Evolutionary conservation across 805 yeast species (phyloP), one percentile per base, ranked within the genome.

Genomic region (Candida morakotiae): DNA sequence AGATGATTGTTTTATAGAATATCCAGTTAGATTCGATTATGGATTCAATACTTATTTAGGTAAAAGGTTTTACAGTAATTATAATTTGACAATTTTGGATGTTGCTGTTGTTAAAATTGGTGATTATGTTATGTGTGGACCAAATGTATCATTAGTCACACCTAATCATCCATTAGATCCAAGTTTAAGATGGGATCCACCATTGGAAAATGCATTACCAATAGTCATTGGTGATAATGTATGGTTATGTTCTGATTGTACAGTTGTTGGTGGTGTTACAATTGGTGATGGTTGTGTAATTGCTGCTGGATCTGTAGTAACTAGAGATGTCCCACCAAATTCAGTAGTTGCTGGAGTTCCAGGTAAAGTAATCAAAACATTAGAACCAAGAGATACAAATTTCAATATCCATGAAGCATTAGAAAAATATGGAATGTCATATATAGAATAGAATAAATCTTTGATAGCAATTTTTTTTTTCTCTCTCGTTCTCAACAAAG

Each of bases 251-350:
- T 34, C 44, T 16, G 34, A 38, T 15, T 36, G 37, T 18, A 41
- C 43, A 1, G 39, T 43, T 6, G 34, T 43, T 18, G 43, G 43
- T 18, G 47, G 47, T 5, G 47, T 43, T n/a, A 43, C 47, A 17
- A 28, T 43, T 30, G 47, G 47, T n/a, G 38, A 34, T 19, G 72
- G 75, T 5, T 67, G 70, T 4, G 75, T 76, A 1, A 65, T 82
- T 28, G 87, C 81, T 3, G 83, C 87, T 3, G 85, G 84, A 3
- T 56, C 80, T 5, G 80, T 80, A 2, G 85, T 82, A 18, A 68
- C 71, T 9, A 73, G 62, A 39, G 74, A 70, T 40, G 67, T 81
- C 18, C 80, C 81, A 1, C 57, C 72, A 3, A 59, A 67, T 38
- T 61, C 71, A 0, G 70, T 79, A 10, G 81, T 73, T 9, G 81